These are phyloP conservation scores for Mycena kentingensis DNA, from an alignment of 768 basidiomycete species.

Conservation along the genomic window DNA sequence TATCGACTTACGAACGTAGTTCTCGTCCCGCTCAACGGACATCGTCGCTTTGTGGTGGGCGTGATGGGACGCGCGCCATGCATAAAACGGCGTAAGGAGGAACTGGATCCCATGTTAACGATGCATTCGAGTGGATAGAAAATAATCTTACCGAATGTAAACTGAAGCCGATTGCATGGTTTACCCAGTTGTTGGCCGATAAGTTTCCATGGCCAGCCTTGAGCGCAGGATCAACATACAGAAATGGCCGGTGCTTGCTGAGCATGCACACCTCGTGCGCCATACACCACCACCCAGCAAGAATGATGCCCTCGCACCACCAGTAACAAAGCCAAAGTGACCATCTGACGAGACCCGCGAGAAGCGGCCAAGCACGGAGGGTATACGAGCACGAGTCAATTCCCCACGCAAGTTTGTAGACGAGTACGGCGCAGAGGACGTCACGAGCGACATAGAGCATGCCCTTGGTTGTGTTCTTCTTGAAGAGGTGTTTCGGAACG, in stretches of 20 bases:
- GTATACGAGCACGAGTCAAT: constrained; percentile 31
- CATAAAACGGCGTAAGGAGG: constrained; percentile 58
- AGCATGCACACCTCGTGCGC: constrained; percentile 35
- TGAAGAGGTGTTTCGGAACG: constrained; percentile 50
- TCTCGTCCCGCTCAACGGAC: constrained; percentile 71
- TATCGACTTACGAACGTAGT: constrained; percentile 51
- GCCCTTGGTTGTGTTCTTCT: constrained; percentile 45
- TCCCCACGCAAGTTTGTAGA: constrained; percentile 42
- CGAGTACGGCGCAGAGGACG: constrained; percentile 37
- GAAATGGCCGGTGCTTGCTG: not conserved
- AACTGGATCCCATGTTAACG: constrained; percentile 41
- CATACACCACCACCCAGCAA: constrained; percentile 47
- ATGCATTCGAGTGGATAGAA: constrained; percentile 42
- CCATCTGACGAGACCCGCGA: constrained; percentile 29
- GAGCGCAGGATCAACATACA: not conserved
- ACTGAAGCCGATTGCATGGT: constrained; percentile 27
- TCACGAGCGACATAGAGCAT: constrained; percentile 47
- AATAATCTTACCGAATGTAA: constrained; percentile 38
- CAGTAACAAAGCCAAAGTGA: constrained; percentile 38
- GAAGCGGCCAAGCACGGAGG: not conserved
- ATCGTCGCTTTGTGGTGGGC: constrained; percentile 56
- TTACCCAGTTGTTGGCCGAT: constrained; percentile 32
- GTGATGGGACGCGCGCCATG: constrained; percentile 69
- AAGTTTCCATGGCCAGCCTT: constrained; percentile 43
- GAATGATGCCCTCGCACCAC: constrained; percentile 45